Evolutionary conservation across 805 yeast species (phyloP), one percentile per base, ranked within the genome.

Genomic region (Cyberlindnera sargentensis): DNA sequence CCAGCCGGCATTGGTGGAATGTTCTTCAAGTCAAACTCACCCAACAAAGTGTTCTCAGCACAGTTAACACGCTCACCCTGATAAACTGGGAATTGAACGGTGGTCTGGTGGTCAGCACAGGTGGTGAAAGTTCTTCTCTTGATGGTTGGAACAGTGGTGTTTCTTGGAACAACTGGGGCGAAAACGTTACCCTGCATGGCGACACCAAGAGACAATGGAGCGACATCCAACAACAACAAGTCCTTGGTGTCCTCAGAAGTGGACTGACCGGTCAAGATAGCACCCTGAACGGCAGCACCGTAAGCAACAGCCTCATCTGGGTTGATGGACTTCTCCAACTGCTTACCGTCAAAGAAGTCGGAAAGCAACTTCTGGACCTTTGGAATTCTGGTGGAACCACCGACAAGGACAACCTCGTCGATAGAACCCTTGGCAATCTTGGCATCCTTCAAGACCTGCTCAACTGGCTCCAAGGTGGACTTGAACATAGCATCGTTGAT

Each of bases 51-150:
- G 88, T 91, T 91, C 78, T 91, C 98, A 66, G 84, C 75, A 72
- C 96, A 89, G 89, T 89, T 85, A 64, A 91, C 95, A 80, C 99
- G 93, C 81, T 91, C 99, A 83, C 99, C 99, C 80, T 91, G 97
- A 82, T 84, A 91, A 57, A 91, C 98, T 73, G 95, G 97, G 85
- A 91, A 89, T 74, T 87, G 93, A 56, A 91, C 98, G 60, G 96
- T 87, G 66, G 98, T 91, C 78, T 91, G 99, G 80, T 87, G 88
- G 80, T 91, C 99, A 62, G 85, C 95, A 65, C 87, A 95, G 60
- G 99, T 91, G 68, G 99, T 89, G 88, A 91, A 91, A 61, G 95
- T 91, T 79, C 95, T 89, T 68, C 96, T 84, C 85, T 91, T 91
- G 75, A 89, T 85, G 72, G 98, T 91, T 73, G 99, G 99, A 62